Evolutionary conservation across 192 early-diverging fungal species (phyloP), one percentile per base, ranked within the genome.

Genomic region (Podila clonocystis): DNA sequence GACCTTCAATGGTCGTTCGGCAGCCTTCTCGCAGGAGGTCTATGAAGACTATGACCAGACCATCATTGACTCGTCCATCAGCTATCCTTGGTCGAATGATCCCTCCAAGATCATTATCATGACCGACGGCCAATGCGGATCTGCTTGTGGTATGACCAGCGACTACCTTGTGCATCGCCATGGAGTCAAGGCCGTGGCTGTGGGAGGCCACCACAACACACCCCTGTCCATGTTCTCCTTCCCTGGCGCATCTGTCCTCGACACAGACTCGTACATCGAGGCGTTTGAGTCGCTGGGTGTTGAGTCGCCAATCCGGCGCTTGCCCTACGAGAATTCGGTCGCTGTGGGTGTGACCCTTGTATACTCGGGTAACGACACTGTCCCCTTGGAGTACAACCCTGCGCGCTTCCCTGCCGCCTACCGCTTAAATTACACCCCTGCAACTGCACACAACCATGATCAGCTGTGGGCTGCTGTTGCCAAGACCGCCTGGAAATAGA

Each of bases 101-200:
- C 38, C 67, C 2, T 36, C 62, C 62, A 69, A 69, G 28, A 50
- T 70, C 31, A 59, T 34, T 0, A 30, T 75, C 50, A 6, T 75
- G 61, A 69, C 73, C 2, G 67, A 65, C 55, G 67, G 74, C 15
- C 67, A 38, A 6, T 76, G 74, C 49, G 74, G 74, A 9, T 76
- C 74, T 9, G 62, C 74, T 2, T 70, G 74, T 48, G 67, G 63
- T 4, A 69, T 69, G 74, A 22, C 50, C 1, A 65, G 31, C 13
- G 63, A 69, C n/a, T 48, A 60, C 9, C 29, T 76, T 19, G 57
- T 65, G 33, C 12, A 9, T 3, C 24, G 26, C 12, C 50, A 76
- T 36, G 67, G 67, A 0, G 74, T 76, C 45, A 38, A 64, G 57
- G 52, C 74, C 0, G 57, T 70, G 0, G 67, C 67, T 12, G 63